A percentile compares a stretch with the other conserved stretches of the same genome.
Conservation (phyloP, 805 yeast species). For the Barnettozyma botsteinii region DNA sequence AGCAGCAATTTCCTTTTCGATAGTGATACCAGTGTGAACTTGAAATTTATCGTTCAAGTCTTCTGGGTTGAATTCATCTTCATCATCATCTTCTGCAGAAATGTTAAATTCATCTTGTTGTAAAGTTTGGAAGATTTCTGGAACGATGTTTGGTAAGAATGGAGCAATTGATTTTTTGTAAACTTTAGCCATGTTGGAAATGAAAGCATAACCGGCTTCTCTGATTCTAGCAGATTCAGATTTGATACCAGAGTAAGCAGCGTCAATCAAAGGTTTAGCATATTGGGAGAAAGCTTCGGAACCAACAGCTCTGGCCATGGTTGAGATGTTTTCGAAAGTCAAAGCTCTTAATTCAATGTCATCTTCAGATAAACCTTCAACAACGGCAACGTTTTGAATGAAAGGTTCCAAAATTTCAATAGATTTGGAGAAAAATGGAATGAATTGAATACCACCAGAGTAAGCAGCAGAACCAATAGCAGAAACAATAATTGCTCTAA, state of each 20-base stretch:
- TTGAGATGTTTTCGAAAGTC: constrained; percentile 88
- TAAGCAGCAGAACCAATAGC: constrained; percentile 97
- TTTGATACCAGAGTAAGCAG: constrained; percentile 74
- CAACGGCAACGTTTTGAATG: constrained; percentile 58
- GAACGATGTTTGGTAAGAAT: constrained; percentile 76
- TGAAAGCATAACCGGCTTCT: constrained; percentile 91
- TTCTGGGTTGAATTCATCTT: constrained; percentile 34
- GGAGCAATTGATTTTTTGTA: constrained; percentile 88
- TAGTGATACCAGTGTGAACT: constrained; percentile 90
- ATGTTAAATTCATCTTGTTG: constrained; percentile 81
- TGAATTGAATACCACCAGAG: constrained; percentile 84
- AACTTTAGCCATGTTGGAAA: constrained; percentile 90
- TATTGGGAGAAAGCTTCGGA: constrained; percentile 79
- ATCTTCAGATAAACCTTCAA: constrained; percentile 79
- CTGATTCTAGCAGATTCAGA: constrained; percentile 80
- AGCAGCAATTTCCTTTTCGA: constrained; percentile 93
- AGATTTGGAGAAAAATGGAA: constrained; percentile 80
- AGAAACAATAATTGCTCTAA: constrained; percentile 78
- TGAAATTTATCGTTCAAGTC: constrained; percentile 67
- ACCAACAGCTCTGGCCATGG: constrained; percentile 96
- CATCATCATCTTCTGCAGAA: constrained; percentile 47
- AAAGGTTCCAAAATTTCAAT: constrained; percentile 78
- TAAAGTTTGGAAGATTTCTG: constrained; percentile 76
- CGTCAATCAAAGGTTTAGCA: constrained; percentile 83
- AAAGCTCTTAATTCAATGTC: constrained; percentile 88